Conservation (phyloP, 2,329 filamentous ascomycete genomes). For the Neofusicoccum parvum region DNA sequence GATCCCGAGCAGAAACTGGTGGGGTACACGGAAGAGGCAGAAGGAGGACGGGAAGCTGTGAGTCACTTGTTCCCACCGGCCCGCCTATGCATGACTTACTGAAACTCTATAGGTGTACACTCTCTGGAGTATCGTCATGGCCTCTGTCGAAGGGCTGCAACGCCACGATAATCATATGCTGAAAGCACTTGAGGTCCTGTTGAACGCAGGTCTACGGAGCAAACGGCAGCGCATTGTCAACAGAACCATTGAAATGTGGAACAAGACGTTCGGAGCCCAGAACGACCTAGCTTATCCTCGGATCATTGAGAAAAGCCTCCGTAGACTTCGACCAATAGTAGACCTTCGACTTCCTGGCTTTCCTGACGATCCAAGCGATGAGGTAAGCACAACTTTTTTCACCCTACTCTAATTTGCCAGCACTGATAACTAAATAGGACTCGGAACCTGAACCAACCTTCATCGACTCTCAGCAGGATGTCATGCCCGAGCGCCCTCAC, state of each 20-base stretch:
- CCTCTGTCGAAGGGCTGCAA: conserved; percentile 58
- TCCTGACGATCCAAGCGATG: conserved; percentile 37
- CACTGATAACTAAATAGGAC: conserved; percentile 44
- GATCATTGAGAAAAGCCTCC: conserved; percentile 63
- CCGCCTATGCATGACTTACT: conserved; percentile 13
- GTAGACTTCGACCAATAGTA: conserved; percentile 59
- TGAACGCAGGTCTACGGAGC: conserved; percentile 58
- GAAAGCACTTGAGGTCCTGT: conserved; percentile 54
- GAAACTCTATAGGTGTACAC: conserved; percentile 34
- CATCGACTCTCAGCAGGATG: conserved; percentile 27
- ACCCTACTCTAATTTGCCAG: conserved; percentile 32
- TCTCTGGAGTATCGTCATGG: conserved; percentile 51
- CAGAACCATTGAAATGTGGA: conserved; percentile 66
- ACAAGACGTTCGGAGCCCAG: conserved; percentile 65
- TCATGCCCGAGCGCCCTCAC: conserved; percentile 34
- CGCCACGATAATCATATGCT: conserved; percentile 60
- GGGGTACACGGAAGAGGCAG: conserved; percentile 22
- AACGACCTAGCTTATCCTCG: conserved; percentile 65
- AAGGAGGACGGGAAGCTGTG: conserved; percentile 54
- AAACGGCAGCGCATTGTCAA: conserved; percentile 54
- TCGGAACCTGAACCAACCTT: neutral
- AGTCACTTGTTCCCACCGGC: conserved; percentile 34
- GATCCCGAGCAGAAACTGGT: conserved; percentile 49
- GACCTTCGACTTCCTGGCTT: conserved; percentile 55
- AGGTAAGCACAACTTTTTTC: conserved; percentile 36